A percentile compares a stretch with the other conserved stretches of the same genome.
Conservation (phyloP, 306 rosid genomes). For the Cucumis sativus region Cucumber_9930_V3 NC_026655.2:23038501-23039000, state of each 20-base stretch:
- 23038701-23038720: not conserved
- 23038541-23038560: too few relatives aligned
- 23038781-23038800: not conserved
- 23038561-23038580: too few relatives aligned
- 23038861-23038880: not conserved
- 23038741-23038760: not conserved
- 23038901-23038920: not conserved
- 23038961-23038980: constrained; percentile 1
- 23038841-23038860: not conserved
- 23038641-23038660: not conserved
- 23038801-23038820: not conserved
- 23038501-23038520: not conserved
- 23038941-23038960: not conserved
- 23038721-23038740: not conserved
- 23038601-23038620: not conserved
- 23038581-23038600: too few relatives aligned
- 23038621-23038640: not conserved
- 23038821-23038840: not conserved
- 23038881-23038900: not conserved
- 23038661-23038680: not conserved
- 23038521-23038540: not conserved
- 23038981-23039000: constrained; percentile 28
- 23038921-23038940: not conserved
- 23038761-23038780: not conserved
- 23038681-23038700: not conserved